Evolutionary conservation across 805 yeast genomes (phyloP), one percentile per base, ranked within the genome.

Genomic region (Candida gorgasii): DNA sequence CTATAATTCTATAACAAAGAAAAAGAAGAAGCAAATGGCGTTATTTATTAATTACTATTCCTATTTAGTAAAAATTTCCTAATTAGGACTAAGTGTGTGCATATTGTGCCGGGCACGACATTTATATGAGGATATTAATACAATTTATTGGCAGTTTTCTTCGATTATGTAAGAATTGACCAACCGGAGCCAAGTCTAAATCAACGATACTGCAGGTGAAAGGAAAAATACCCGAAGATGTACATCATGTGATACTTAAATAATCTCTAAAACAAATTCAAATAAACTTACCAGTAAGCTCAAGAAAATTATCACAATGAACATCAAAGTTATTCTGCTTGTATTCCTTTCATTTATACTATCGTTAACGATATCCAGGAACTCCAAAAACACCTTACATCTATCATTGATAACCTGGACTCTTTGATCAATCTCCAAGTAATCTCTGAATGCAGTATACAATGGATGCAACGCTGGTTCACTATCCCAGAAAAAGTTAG

Each of bases 401-500:
- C 97, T 71, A 59, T 92, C 97, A 55, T 93, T 93, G 37, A 93
- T 72, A 4, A 93, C 97, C 57, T 87, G 90, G 22, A 92, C 97
- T 41, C 99, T 70, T 63, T 88, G 96, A 59, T 92, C 97, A 48
- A 93, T 90, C 63, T 93, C 99, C 43, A 93, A 67, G 55, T 93
- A 93, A 50, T 93, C 97, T 45, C 97, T 69, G 43, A 90, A 82
- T 1, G 97, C 97, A 26, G 75, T 73, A 62, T 93, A 93, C 31
- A 93, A 69, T 3, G 98, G 98, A 59, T 92, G 95, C 50, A 93
- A 74, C 28, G 96, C 90, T 4, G 99, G 99, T 64, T 93, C 99
- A 48, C 77, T 39, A 22, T 90, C 86, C 99, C 99, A 93, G 62
- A 93, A 93, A 57, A 88, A 89, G 48, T 89, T 96, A 0, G 99